Conservation (phyloP, 2,329 filamentous ascomycete species). For the Bipolaris bicolor region DNA sequence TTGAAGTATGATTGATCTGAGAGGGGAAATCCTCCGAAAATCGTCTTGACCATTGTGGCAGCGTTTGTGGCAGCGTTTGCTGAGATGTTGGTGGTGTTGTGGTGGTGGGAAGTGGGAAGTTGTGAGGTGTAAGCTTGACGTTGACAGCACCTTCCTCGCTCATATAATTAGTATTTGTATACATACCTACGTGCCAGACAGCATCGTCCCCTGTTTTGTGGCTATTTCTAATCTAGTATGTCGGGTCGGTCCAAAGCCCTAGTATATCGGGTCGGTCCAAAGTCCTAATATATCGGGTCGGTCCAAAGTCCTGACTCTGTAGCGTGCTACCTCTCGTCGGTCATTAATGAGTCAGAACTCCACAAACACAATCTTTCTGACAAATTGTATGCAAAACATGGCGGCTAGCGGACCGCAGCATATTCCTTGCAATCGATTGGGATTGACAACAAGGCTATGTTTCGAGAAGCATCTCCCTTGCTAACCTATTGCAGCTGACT, state of each 20-base stretch:
- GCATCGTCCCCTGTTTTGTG: neutral
- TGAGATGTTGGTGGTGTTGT: neutral
- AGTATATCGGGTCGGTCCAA: too few relatives aligned
- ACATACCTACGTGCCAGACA: neutral
- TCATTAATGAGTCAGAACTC: too few relatives aligned
- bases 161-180: neutral
- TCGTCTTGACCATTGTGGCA: conserved; percentile 41
- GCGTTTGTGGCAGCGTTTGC: neutral
- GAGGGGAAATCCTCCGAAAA: conserved; percentile 46
- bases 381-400: too few relatives aligned
- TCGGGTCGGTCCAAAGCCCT: neutral
- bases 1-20: conserved; percentile 23
- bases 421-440: too few relatives aligned
- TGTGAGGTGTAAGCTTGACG: neutral
- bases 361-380: too few relatives aligned
- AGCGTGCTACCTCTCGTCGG: too few relatives aligned
- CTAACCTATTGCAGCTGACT: too few relatives aligned
- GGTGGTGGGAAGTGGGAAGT: neutral
- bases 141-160: neutral
- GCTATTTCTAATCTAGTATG: too few relatives aligned
- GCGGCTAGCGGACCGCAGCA: too few relatives aligned
- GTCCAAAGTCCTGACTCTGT: too few relatives aligned
- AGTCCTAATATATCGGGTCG: neutral
- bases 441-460: too few relatives aligned
- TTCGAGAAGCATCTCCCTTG: neutral